A percentile compares a stretch with the other conserved stretches of the same genome.
phyloP scores from a whole-genome alignment of 768 basidiomycete genomes.

The Zangia roseola region DNA sequence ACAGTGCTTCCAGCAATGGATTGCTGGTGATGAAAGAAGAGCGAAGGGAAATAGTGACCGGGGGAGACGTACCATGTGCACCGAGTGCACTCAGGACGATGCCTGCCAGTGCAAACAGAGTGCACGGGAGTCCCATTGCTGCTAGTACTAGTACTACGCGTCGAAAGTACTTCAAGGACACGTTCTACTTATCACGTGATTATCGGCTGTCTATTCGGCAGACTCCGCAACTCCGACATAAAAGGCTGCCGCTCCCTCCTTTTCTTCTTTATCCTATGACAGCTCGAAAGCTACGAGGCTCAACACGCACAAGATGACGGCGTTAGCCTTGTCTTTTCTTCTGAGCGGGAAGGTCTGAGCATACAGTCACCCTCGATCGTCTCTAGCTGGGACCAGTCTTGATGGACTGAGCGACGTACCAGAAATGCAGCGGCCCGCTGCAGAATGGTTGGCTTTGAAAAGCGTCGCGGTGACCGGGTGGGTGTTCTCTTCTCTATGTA shows the following conservation, averaged over 20 bases:
- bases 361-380: slow-evolving; percentile 30
- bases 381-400: slow-evolving; percentile 28
- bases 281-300: slow-evolving; percentile 32
- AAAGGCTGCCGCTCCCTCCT: background rate
- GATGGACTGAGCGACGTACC: slow-evolving; percentile 28
- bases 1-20: slow-evolving; percentile 33
- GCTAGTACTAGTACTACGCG: background rate
- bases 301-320: slow-evolving; percentile 24
- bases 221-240: slow-evolving; percentile 17
- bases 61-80: slow-evolving; percentile 26
- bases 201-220: slow-evolving; percentile 5
- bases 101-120: slow-evolving; percentile 17
- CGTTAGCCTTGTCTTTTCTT: slow-evolving; percentile 15
- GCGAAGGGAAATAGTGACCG: slow-evolving; percentile 28
- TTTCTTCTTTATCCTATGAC: slow-evolving; percentile 12
- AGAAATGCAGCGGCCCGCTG: slow-evolving; percentile 26
- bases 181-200: slow-evolving; percentile 22
- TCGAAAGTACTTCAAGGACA: slow-evolving; percentile 17
- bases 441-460: slow-evolving; percentile 25
- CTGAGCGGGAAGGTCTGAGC: slow-evolving; percentile 38
- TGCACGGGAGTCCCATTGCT: slow-evolving; percentile 12
- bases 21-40: slow-evolving; percentile 29
- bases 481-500: slow-evolving; percentile 1
- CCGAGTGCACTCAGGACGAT: slow-evolving; percentile 13
- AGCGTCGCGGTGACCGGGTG: slow-evolving; percentile 29